Evolutionary conservation across 805 yeast species (phyloP).

Genomic region (Metschnikowia santaceciliae): DNA sequence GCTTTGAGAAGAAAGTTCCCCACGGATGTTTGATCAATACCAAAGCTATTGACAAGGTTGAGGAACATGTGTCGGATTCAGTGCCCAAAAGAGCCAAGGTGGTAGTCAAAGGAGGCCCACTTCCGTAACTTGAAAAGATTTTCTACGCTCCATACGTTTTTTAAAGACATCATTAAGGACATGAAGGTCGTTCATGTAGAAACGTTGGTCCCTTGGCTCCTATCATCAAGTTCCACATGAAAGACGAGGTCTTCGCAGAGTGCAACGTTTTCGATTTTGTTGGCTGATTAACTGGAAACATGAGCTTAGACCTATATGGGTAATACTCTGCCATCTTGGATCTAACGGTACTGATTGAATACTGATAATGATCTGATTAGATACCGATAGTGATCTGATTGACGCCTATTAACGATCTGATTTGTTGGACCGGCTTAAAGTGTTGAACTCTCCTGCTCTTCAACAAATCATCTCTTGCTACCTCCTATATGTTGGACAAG

Average conservation of each 20-base stretch:
- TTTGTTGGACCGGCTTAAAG: too few relatives aligned
- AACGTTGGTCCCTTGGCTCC: constrained; percentile 65
- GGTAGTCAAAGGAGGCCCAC: constrained; percentile 49
- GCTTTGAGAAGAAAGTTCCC: constrained; percentile 46
- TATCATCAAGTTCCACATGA: constrained; percentile 47
- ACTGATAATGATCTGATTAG: too few relatives aligned
- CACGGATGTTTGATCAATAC: constrained; percentile 57
- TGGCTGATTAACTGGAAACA: too few relatives aligned
- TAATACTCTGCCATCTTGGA: too few relatives aligned
- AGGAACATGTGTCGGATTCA: constrained; percentile 52
- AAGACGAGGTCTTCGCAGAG: constrained; percentile 48
- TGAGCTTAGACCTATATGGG: too few relatives aligned
- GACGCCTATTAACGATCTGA: too few relatives aligned
- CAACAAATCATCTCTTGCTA: too few relatives aligned
- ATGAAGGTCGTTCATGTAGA: constrained; percentile 53
- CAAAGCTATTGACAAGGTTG: constrained; percentile 49
- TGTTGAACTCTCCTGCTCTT: too few relatives aligned
- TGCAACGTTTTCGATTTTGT: constrained; percentile 37
- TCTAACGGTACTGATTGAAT: too few relatives aligned
- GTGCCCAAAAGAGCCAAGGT: constrained; percentile 50
- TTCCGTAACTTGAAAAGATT: constrained; percentile 45
- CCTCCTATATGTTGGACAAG: too few relatives aligned
- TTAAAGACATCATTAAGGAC: constrained; percentile 44
- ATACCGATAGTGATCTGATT: too few relatives aligned
- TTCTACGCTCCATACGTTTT: constrained; percentile 29